Conservation (phyloP, 169 alveolate genomes). For the Toxoplasma gondii region DNA sequence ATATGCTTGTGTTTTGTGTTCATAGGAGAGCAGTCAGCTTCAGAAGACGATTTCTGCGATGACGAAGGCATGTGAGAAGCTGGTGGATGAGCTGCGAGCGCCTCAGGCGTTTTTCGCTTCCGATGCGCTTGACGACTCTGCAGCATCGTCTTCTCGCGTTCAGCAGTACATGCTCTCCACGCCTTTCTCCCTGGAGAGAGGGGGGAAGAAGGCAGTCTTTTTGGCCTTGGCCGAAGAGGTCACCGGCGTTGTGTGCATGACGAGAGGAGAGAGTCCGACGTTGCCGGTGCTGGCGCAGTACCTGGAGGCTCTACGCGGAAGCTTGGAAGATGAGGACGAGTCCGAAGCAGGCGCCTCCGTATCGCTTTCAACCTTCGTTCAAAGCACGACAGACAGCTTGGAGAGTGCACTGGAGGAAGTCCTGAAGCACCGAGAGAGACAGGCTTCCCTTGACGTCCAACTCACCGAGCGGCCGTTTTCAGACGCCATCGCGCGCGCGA, state of each 20-base stretch:
- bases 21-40: background rate
- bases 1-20: background rate
- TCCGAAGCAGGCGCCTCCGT: background rate
- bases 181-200: background rate
- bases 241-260: background rate
- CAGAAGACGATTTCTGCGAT: background rate
- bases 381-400: too few relatives aligned
- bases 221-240: background rate
- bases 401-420: background rate
- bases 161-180: background rate
- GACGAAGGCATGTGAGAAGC: background rate
- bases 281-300: background rate
- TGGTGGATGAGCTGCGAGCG: constrained; percentile 20
- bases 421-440: background rate
- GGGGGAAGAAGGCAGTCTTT: background rate
- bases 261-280: background rate
- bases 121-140: background rate
- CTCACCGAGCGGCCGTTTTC: background rate
- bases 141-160: background rate
- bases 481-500: background rate
- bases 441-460: background rate
- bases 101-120: background rate
- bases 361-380: too few relatives aligned
- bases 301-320: background rate
- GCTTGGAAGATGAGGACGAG: background rate